These are phyloP conservation scores for Chlorophyllum brunneum DNA, from an alignment of 768 basidiomycete species.

Conservation along the genomic window DNA sequence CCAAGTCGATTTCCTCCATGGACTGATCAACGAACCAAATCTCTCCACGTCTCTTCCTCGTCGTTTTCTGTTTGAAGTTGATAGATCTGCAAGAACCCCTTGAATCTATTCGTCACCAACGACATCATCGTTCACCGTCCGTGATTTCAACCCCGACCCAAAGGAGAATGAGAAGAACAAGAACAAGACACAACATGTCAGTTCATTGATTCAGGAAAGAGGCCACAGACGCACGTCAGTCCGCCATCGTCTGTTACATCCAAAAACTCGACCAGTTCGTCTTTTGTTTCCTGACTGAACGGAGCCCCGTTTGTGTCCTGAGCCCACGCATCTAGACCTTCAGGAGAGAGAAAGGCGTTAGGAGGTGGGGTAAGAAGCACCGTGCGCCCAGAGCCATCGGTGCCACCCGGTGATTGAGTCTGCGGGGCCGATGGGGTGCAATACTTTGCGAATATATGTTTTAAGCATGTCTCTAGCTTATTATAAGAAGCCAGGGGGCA, in stretches of 20 bases:
- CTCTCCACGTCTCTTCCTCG: conserved; percentile 82
- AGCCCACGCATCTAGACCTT: conserved; percentile 74
- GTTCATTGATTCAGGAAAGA: conserved; percentile 2
- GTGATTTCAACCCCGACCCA: neutral
- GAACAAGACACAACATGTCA: neutral
- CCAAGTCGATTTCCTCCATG: neutral
- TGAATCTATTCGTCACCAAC: conserved; percentile 43
- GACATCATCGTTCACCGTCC: conserved; percentile 5
- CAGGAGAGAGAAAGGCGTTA: conserved; percentile 52
- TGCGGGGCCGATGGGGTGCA: conserved; percentile 44
- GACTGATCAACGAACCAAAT: conserved; percentile 48
- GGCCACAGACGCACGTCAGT: conserved; percentile 56
- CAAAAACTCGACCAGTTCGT: conserved; percentile 72
- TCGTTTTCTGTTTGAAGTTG: conserved; percentile 84
- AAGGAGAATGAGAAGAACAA: neutral
- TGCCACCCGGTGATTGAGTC: conserved; percentile 7
- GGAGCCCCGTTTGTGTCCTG: conserved; percentile 78
- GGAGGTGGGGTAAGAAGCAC: conserved; percentile 43
- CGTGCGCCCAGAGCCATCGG: conserved; percentile 10
- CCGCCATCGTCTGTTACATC: conserved; percentile 69
- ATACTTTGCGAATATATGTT: conserved; percentile 78
- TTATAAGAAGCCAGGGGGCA: neutral
- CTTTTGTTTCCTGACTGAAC: conserved; percentile 74
- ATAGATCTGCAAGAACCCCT: conserved; percentile 80
- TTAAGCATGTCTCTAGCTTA: conserved; percentile 66